Evolutionary conservation across 495 filamentous ascomycete genomes (phyloP).

Genomic region (Aspergillus campestris): DNA sequence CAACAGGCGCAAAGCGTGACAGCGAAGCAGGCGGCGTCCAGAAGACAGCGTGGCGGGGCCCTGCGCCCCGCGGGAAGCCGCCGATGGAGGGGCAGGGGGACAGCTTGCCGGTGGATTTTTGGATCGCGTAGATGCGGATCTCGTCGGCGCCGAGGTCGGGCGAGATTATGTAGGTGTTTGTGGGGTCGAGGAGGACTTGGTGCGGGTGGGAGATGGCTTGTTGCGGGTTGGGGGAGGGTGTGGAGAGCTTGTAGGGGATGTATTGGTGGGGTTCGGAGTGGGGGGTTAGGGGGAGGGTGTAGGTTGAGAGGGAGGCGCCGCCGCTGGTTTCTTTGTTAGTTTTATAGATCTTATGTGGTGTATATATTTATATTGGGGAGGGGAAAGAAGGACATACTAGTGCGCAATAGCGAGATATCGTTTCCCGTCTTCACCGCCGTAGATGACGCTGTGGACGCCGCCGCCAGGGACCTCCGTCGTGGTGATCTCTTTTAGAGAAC

Average conservation of each 20-base stretch:
- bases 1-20: too few relatives aligned
- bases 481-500: conserved; percentile 18
- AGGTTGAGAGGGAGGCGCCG: conserved; percentile 30
- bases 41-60: conserved; percentile 64
- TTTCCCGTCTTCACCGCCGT: conserved; percentile 16
- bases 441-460: conserved; percentile 35
- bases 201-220: conserved; percentile 67
- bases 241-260: conserved; percentile 42
- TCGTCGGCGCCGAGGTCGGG: conserved; percentile 68
- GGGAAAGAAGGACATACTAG: conserved; percentile 27
- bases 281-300: conserved; percentile 20
- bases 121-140: conserved; percentile 54
- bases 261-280: conserved; percentile 29
- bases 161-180: conserved; percentile 51
- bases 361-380: neutral
- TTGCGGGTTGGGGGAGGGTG: conserved; percentile 43
- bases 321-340: conserved; percentile 17
- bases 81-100: conserved; percentile 17
- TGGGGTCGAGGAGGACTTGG: conserved; percentile 61
- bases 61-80: conserved; percentile 41
- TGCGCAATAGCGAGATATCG: conserved; percentile 37
- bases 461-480: conserved; percentile 20
- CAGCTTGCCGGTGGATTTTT: conserved; percentile 28
- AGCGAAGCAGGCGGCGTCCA: conserved; percentile 9
- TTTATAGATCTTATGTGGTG: neutral